These are phyloP conservation scores for Saccharomycopsis crataegensis DNA, from an alignment of 1,139 yeast genomes.

Conservation along the genomic window DNA sequence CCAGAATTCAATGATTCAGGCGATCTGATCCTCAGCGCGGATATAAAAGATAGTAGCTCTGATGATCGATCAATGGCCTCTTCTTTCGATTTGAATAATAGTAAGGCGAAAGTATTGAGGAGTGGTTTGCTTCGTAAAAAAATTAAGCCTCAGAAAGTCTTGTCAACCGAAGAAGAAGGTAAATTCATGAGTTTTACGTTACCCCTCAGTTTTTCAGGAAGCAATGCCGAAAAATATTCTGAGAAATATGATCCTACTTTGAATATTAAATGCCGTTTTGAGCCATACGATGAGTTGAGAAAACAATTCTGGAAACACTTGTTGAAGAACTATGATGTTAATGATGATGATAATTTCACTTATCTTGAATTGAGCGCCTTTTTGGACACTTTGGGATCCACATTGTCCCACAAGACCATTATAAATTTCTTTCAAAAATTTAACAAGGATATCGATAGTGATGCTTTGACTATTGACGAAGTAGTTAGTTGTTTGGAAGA, in stretches of 20 bases:
- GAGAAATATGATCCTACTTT: slow-evolving; percentile 45
- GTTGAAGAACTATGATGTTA: slow-evolving; percentile 45
- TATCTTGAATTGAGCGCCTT: slow-evolving; percentile 50
- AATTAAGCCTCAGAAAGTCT: slow-evolving; percentile 16
- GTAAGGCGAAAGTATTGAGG: slow-evolving; percentile 8
- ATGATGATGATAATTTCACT: slow-evolving; percentile 39
- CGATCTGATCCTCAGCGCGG: neutral
- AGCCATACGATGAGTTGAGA: slow-evolving; percentile 59
- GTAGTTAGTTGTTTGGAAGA: slow-evolving; percentile 48
- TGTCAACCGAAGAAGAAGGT: slow-evolving; percentile 16
- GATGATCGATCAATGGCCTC: neutral
- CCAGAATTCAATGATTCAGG: neutral
- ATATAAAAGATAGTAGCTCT: neutral
- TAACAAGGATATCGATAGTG: slow-evolving; percentile 42
- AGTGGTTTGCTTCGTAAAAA: slow-evolving; percentile 18
- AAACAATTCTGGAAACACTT: slow-evolving; percentile 65
- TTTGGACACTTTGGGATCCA: slow-evolving; percentile 57
- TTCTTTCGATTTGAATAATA: neutral
- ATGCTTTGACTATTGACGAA: slow-evolving; percentile 48
- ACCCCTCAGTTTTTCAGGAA: slow-evolving; percentile 31
- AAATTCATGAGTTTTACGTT: slow-evolving; percentile 25
- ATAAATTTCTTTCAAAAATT: slow-evolving; percentile 37
- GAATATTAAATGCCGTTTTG: slow-evolving; percentile 55
- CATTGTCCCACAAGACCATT: slow-evolving; percentile 42
- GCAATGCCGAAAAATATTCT: slow-evolving; percentile 20